Percentiles rank a stretch among this genome's conserved stretches.
phyloP scores from a whole-genome alignment of 768 basidiomycete species.

The Exidia glandulosa region DNA sequence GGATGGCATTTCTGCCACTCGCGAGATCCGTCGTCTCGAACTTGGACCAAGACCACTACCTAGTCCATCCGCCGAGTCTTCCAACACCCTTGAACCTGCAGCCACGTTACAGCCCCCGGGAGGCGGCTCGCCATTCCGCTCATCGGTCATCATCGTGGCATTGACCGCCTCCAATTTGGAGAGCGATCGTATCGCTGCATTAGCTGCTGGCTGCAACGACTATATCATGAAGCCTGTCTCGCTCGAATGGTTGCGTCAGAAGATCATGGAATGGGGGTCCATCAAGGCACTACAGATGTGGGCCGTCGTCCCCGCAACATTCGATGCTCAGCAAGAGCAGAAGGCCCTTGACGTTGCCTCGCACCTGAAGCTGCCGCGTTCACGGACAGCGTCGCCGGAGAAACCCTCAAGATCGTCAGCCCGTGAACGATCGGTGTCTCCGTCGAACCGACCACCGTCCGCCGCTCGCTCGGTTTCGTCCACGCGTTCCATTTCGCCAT shows the following conservation, averaged over 20 bases:
- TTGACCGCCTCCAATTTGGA: conserved; percentile 93
- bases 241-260: conserved; percentile 89
- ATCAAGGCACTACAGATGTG: conserved; percentile 92
- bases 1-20: conserved; percentile 96
- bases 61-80: background rate
- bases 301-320: conserved; percentile 48
- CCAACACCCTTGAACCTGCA: background rate
- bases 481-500: background rate
- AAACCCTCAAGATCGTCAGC: background rate
- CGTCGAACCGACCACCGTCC: background rate
- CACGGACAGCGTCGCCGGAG: conserved; percentile 1
- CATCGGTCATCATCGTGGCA: conserved; percentile 98
- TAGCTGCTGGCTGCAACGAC: conserved; percentile 97
- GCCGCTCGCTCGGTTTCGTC: background rate
- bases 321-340: conserved; percentile 2
- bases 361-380: conserved; percentile 6
- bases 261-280: conserved; percentile 99
- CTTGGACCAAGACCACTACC: background rate
- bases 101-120: background rate
- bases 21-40: conserved; percentile 57
- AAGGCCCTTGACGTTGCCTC: conserved; percentile 4
- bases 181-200: conserved; percentile 90
- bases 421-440: background rate
- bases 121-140: conserved; percentile 52
- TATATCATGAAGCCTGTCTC: conserved; percentile 97